Evolutionary conservation across 2,329 filamentous ascomycete species (phyloP).

Genomic region (Cercospora beticola): DNA sequence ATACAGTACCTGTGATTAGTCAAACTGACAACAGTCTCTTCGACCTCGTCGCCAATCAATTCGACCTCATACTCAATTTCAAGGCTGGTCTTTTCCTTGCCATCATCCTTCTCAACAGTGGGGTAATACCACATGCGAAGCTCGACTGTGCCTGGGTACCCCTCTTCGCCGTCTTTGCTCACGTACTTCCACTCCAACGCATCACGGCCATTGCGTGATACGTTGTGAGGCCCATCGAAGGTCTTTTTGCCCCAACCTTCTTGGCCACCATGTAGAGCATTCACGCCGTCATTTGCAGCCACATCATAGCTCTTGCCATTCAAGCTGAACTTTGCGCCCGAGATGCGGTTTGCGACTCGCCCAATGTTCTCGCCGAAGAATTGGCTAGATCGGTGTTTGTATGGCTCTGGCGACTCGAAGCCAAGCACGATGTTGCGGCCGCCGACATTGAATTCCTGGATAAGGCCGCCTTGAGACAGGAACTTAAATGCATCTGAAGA

Average conservation of each 20-base stretch:
- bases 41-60: conserved; percentile 67
- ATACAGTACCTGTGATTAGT: conserved; percentile 81
- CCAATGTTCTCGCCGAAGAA: conserved; percentile 96
- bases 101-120: conserved; percentile 61
- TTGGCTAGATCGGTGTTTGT: conserved; percentile 70
- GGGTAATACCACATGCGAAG: conserved; percentile 75
- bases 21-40: conserved; percentile 90
- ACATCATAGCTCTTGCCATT: conserved; percentile 72
- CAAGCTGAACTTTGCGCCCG: conserved; percentile 67
- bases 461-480: conserved; percentile 73
- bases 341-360: conserved; percentile 76
- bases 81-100: conserved; percentile 67
- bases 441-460: conserved; percentile 76
- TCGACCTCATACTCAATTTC: conserved; percentile 88
- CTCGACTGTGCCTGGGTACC: conserved; percentile 83
- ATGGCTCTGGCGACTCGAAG: conserved; percentile 74
- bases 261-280: conserved; percentile 58
- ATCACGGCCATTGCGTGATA: conserved; percentile 49
- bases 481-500: conserved; percentile 56
- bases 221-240: conserved; percentile 69
- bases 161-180: conserved; percentile 81
- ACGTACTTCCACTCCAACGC: conserved; percentile 52
- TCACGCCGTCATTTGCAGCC: conserved; percentile 72
- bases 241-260: conserved; percentile 78
- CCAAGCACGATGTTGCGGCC: conserved; percentile 84